Conservation (phyloP, 495 filamentous ascomycete genomes). For the Trichoderma gamsii region DNA sequence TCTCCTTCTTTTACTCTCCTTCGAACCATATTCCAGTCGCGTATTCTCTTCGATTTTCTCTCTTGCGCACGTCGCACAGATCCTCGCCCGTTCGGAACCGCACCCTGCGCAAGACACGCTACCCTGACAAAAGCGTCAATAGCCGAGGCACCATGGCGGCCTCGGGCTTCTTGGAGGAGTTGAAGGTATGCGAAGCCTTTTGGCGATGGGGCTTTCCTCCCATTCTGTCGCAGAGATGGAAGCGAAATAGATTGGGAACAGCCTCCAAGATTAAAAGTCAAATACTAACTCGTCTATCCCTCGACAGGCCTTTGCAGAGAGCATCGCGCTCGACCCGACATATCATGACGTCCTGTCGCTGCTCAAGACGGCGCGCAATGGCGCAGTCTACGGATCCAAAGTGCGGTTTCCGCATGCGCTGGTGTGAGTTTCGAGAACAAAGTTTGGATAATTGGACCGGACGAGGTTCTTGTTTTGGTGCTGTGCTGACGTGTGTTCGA, state of each 20-base stretch:
- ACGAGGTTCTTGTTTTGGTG: constrained; percentile 37
- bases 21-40: not conserved
- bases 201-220: not conserved
- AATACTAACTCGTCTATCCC: not conserved
- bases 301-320: constrained; percentile 49
- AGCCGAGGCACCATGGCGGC: constrained; percentile 15
- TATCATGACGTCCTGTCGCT: constrained; percentile 78
- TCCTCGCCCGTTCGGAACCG: not conserved
- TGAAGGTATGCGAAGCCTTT: constrained; percentile 10
- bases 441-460: not conserved
- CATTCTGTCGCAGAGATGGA: not conserved
- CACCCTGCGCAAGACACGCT: not conserved
- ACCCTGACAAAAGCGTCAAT: not conserved
- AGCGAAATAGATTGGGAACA: not conserved
- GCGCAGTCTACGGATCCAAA: constrained; percentile 93
- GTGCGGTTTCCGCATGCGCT: constrained; percentile 97
- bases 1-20: not conserved
- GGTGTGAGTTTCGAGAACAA: constrained; percentile 51
- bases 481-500: constrained; percentile 15
- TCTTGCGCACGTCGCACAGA: not conserved
- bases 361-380: constrained; percentile 90
- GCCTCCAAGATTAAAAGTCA: not conserved
- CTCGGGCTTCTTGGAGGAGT: constrained; percentile 8
- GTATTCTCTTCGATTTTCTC: not conserved
- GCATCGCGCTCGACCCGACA: constrained; percentile 70